Percentiles rank a stretch among this genome's conserved stretches.
Evolutionary conservation across 179 eudicot species (phyloP).

Genomic region (Silene vulgaris): DNA sequence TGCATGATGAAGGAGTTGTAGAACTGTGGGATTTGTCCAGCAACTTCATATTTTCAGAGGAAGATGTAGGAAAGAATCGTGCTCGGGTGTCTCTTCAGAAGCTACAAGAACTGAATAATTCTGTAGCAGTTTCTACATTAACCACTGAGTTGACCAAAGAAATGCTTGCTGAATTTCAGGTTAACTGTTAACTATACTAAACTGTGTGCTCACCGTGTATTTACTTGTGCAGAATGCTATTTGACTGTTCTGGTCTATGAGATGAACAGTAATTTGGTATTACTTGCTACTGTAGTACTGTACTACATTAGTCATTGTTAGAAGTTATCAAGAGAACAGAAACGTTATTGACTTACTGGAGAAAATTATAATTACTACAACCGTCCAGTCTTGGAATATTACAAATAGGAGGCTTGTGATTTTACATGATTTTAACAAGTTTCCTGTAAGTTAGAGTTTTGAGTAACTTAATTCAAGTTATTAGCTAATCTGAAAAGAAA

Average conservation of each 20-base stretch:
- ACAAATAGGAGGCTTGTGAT: too few relatives aligned
- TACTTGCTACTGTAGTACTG: too few relatives aligned
- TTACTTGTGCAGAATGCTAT: not conserved
- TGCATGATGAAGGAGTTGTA: conserved; percentile 67
- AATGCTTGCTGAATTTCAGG: conserved; percentile 62
- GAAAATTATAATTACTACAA: too few relatives aligned
- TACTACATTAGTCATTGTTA: too few relatives aligned
- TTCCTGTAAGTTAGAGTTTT: too few relatives aligned
- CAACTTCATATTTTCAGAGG: conserved; percentile 54
- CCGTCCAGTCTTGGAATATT: too few relatives aligned
- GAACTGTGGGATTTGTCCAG: conserved; percentile 75
- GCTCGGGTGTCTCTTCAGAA: conserved; percentile 57
- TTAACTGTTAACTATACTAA: conserved; percentile 12
- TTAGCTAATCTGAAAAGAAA: too few relatives aligned
- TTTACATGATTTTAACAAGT: too few relatives aligned
- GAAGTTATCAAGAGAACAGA: too few relatives aligned
- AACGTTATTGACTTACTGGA: too few relatives aligned
- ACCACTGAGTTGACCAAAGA: conserved; percentile 50
- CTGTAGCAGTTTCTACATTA: conserved; percentile 48
- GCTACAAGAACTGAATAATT: conserved; percentile 62
- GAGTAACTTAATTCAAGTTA: too few relatives aligned
- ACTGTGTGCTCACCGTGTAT: not conserved
- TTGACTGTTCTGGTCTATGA: not conserved
- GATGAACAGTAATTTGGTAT: not conserved
- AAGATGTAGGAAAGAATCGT: conserved; percentile 60